Conservation (phyloP, 2,329 filamentous ascomycete genomes). For the Fusarium floridanum region DNA sequence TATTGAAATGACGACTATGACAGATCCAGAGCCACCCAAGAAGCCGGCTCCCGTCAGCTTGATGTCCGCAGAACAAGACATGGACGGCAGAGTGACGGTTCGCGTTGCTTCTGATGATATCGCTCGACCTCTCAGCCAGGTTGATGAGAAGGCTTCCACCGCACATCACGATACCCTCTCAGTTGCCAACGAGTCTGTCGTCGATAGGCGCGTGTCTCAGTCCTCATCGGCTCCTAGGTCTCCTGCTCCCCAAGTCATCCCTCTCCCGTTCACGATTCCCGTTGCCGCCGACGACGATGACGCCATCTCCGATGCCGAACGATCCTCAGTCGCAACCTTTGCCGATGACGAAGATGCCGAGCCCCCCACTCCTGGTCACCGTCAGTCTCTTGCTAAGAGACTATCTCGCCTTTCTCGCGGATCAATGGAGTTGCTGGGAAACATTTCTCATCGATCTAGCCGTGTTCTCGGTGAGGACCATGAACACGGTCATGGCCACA, state of each 20-base stretch:
- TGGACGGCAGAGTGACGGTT: constrained; percentile 64
- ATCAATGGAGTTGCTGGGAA: constrained; percentile 60
- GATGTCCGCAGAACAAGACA: constrained; percentile 56
- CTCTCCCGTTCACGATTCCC: constrained; percentile 75
- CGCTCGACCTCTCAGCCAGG: constrained; percentile 44
- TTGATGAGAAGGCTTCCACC: constrained; percentile 43
- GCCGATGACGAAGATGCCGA: constrained; percentile 69
- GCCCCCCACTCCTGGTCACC: constrained; percentile 42
- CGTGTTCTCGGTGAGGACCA: constrained; percentile 30
- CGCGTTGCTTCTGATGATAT: constrained; percentile 65
- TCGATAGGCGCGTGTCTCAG: constrained; percentile 41
- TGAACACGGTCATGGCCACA: constrained; percentile 34
- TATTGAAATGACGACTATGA: constrained; percentile 69
- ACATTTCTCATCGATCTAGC: constrained; percentile 55
- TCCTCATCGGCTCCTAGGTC: constrained; percentile 44
- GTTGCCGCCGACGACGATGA: constrained; percentile 49
- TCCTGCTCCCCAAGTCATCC: constrained; percentile 65
- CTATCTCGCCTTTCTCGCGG: constrained; percentile 64
- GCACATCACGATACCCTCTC: constrained; percentile 17
- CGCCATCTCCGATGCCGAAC: constrained; percentile 58
- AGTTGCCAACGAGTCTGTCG: constrained; percentile 20
- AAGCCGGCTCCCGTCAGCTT: constrained; percentile 51
- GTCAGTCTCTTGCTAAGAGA: constrained; percentile 60
- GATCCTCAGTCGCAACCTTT: constrained; percentile 78
- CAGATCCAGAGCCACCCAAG: constrained; percentile 49